Base-by-base conservation (phyloP, 2,329 filamentous ascomycete species). In the Macrophomina phaseolina region DNA sequence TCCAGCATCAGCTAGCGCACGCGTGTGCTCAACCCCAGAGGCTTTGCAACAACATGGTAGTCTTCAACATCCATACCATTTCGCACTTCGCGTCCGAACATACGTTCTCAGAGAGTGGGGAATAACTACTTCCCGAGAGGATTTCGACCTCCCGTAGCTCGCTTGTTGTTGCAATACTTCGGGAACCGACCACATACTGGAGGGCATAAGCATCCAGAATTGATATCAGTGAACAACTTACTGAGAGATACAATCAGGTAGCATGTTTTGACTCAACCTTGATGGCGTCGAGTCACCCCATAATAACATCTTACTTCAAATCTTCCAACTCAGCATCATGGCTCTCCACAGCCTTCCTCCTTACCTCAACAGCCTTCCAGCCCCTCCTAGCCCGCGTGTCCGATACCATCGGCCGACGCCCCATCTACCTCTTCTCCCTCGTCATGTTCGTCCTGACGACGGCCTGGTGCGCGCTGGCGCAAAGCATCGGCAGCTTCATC, bases 231-330 rank as follows among this genome's bases (percentile, higher is more conserved):
- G 4, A 49, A 45, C 36, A 34, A 6, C 28, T 9, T 36, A 23
- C 49, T 55, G 40, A 65, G 62, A 55, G 6, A 3, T 34, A 38
- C 28, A 38, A 38, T 14, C 34, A 79, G 77, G 70, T 79, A 66
- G 73, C 77, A 16, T 77, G 77, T 73, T 94, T 94, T 73, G 92
- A 94, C 80, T 85, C 87, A 11, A 94, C 91, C 4, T 86, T 94
- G 70, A 93, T 94, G 91, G 91, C 91, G 4, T 92, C 90, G 2
- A 90, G 86, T 49, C 91, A 95, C 76, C 91, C 91, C 0, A 90
- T 92, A 67, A 93, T 94, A 68, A 93, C 91, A 0, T 93, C 90
- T 0, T 88, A 94, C 76, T 94, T 94, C 77, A 81, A 89, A 68
- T 86, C 90, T 58, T 91, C 91, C 38, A 93, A 94, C 76, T 88